Percentiles rank a stretch among this genome's conserved stretches.
phyloP scores from a whole-genome alignment of 208 protist species.

The Acanthamoeba healyi region DNA sequence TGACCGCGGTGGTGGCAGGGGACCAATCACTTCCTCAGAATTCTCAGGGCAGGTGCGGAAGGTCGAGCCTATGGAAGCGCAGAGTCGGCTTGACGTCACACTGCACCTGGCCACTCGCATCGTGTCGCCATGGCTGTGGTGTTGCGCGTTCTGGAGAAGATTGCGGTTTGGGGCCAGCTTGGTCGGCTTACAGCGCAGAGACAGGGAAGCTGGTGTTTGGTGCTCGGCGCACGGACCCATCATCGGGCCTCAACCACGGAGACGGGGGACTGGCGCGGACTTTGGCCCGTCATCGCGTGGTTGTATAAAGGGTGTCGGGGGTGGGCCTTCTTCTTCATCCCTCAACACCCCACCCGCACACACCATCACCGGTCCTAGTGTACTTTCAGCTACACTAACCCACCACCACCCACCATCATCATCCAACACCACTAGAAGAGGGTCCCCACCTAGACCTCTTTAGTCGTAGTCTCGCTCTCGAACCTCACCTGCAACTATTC shows the following conservation, averaged over 20 bases:
- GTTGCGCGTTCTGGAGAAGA: neutral
- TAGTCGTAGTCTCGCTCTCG: neutral
- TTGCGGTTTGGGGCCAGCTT: neutral
- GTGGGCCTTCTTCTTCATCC: neutral
- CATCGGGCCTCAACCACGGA: neutral
- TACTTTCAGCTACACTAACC: constrained; percentile 34
- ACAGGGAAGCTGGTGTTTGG: no score
- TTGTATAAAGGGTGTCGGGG: constrained; percentile 19
- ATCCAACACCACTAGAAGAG: constrained; percentile 6
- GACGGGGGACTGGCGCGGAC: neutral
- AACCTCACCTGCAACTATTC: constrained; percentile 40
- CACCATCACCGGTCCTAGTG: neutral
- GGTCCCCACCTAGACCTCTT: neutral
- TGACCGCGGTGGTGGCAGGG: neutral
- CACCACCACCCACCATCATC: neutral
- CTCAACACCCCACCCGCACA: neutral
- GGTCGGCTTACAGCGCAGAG: neutral
- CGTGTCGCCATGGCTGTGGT: neutral
- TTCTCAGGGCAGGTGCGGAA: constrained; percentile 5
- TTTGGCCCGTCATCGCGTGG: neutral
- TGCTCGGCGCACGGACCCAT: constrained; percentile 20
- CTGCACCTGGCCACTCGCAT: neutral
- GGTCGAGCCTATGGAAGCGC: neutral
- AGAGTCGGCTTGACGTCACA: neutral
- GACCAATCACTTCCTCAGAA: neutral